Percentiles rank a stretch among this genome's conserved stretches.
phyloP scores from a whole-genome alignment of 1,139 yeast genomes.

The Saccharomycopsis phalli region DNA sequence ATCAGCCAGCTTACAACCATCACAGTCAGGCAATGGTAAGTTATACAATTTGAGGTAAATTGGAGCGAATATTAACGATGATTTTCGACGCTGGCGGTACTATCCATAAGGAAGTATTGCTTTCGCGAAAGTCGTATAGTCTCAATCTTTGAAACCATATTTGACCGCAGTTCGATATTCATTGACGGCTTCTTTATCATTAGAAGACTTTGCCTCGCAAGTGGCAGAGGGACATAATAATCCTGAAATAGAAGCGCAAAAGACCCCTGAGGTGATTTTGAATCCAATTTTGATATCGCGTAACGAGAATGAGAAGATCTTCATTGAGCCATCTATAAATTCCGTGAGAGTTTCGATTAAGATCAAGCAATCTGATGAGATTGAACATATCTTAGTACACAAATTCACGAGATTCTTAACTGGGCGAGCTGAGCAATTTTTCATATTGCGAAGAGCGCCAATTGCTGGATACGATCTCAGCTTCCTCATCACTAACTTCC shows the following conservation, averaged over 20 bases:
- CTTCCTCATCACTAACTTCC: slow-evolving; percentile 85
- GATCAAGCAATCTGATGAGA: slow-evolving; percentile 96
- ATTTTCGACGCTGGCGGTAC: too few species aligned
- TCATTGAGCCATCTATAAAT: slow-evolving; percentile 91
- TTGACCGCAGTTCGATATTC: slow-evolving; percentile 90
- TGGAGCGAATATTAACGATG: too few species aligned
- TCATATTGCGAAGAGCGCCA: slow-evolving; percentile 85
- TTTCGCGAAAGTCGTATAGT: slow-evolving; percentile 29
- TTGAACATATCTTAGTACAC: slow-evolving; percentile 88
- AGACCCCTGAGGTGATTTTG: slow-evolving; percentile 71
- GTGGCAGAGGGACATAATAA: slow-evolving; percentile 94
- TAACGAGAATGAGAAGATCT: slow-evolving; percentile 85
- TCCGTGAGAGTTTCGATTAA: slow-evolving; percentile 82
- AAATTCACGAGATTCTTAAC: slow-evolving; percentile 90
- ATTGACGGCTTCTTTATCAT: slow-evolving; percentile 87
- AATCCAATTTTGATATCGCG: slow-evolving; percentile 89
- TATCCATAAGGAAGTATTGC: too few species aligned
- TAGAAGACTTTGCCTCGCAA: slow-evolving; percentile 92
- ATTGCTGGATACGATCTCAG: slow-evolving; percentile 89
- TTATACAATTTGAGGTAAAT: too few species aligned
- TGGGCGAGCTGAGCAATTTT: slow-evolving; percentile 90
- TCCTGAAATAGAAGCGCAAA: slow-evolving; percentile 89
- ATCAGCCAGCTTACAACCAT: too few species aligned
- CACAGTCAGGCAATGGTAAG: too few species aligned
- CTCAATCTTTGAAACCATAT: slow-evolving; percentile 94